Percentiles rank a stretch among this genome's conserved stretches.
Conservation (phyloP, 345 rosid genomes). For the Syzygium aqueum region DNA sequence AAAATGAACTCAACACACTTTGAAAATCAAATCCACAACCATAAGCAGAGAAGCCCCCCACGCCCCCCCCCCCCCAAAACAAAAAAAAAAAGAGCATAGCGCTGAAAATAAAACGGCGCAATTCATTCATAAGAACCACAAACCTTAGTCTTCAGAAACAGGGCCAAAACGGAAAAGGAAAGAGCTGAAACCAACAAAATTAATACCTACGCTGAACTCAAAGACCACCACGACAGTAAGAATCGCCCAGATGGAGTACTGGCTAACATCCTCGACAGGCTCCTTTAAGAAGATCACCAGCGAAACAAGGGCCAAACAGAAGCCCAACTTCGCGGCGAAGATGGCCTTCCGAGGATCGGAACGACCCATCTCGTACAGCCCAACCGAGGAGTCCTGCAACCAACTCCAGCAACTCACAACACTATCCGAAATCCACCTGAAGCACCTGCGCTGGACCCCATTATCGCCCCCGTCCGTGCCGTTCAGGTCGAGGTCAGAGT, state of each 20-base stretch:
- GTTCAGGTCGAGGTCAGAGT: conserved; percentile 39
- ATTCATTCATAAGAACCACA: background rate
- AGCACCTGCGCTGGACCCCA: conserved; percentile 28
- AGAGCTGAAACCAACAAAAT: background rate
- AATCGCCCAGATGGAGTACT: conserved; percentile 78
- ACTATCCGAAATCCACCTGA: conserved; percentile 29
- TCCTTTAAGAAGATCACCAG: conserved; percentile 52
- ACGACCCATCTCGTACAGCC: conserved; percentile 47
- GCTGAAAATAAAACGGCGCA: background rate
- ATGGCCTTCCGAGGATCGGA: conserved; percentile 50
- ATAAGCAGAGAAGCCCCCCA: background rate
- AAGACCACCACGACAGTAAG: conserved; percentile 85
- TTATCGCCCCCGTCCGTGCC: conserved; percentile 14
- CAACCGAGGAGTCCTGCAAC: conserved; percentile 7
- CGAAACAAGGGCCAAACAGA: conserved; percentile 44
- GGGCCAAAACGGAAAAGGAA: background rate
- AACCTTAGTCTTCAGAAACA: background rate
- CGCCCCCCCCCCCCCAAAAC: no score
- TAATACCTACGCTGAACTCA: conserved; percentile 72
- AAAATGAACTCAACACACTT: background rate
- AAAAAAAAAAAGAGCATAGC: background rate
- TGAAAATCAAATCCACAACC: background rate
- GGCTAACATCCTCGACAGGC: conserved; percentile 27
- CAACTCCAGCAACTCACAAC: conserved; percentile 22
- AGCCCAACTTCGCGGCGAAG: conserved; percentile 70